Conservation (phyloP, 805 yeast species). For the Saccharomyces mikatae region DNA sequence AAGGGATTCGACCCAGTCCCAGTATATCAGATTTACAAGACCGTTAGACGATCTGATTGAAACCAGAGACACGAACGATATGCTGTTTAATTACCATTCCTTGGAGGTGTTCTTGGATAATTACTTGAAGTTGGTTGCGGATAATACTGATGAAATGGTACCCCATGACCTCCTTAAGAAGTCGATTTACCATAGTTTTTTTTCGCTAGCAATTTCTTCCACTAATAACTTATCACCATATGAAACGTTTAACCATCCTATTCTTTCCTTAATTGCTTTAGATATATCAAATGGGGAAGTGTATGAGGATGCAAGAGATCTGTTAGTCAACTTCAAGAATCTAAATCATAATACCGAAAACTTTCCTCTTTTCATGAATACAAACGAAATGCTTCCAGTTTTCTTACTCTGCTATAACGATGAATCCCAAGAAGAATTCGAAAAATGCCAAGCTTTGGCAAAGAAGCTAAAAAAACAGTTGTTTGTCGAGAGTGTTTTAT, state of each 20-base stretch:
- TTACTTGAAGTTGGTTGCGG: slow-evolving; percentile 27
- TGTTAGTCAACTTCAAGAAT: slow-evolving; percentile 46
- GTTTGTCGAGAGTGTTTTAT: slow-evolving; percentile 29
- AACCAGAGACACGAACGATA: slow-evolving; percentile 22
- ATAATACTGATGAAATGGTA: slow-evolving; percentile 23
- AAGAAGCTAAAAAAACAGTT: slow-evolving; percentile 37
- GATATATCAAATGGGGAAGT: slow-evolving; percentile 31
- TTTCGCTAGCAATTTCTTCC: slow-evolving; percentile 48
- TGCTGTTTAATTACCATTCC: slow-evolving; percentile 31
- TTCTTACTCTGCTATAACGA: slow-evolving; percentile 46
- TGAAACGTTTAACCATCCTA: slow-evolving; percentile 83
- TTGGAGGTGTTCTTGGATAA: slow-evolving; percentile 31
- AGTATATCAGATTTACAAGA: slow-evolving; percentile 44
- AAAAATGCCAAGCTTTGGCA: slow-evolving; percentile 33
- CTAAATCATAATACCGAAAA: slow-evolving; percentile 40
- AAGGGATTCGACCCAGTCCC: slow-evolving; percentile 28
- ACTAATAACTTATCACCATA: slow-evolving; percentile 59
- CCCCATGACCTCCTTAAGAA: slow-evolving; percentile 31
- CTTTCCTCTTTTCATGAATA: slow-evolving; percentile 45
- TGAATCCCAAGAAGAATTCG: slow-evolving; percentile 37
- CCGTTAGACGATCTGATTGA: slow-evolving; percentile 32
- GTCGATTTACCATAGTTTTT: slow-evolving; percentile 48
- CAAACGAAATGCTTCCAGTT: slow-evolving; percentile 51
- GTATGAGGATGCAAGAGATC: slow-evolving; percentile 47
- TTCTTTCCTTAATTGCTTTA: slow-evolving; percentile 62